Conservation (phyloP, 768 basidiomycete species). For the Kwoniella heveanensis region DNA sequence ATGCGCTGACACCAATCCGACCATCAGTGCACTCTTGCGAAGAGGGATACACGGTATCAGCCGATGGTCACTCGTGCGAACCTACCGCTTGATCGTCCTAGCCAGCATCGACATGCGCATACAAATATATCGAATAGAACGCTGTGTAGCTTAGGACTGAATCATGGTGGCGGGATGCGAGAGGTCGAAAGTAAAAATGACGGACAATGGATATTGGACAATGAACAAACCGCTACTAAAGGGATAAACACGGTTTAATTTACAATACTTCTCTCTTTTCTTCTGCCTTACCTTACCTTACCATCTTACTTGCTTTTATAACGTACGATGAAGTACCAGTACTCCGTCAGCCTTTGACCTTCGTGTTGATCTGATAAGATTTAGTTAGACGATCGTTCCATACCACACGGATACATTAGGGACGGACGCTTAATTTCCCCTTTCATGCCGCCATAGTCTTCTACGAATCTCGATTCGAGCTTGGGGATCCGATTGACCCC, state of each 20-base stretch:
- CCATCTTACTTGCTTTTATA: background rate
- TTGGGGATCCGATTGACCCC: too few species aligned
- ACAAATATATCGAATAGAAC: background rate
- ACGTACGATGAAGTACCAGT: background rate
- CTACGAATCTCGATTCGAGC: too few species aligned
- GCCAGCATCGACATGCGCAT: background rate
- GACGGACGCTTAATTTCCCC: too few species aligned
- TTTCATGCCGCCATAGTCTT: too few species aligned
- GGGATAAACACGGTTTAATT: background rate
- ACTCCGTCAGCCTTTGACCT: too few species aligned
- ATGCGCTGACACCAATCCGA: too few species aligned
- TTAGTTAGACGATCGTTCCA: background rate
- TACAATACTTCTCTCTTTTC: background rate
- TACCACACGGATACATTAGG: background rate
- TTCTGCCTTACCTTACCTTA: background rate
- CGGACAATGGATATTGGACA: background rate
- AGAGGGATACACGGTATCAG: constrained; percentile 15
- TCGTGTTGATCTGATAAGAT: too few species aligned
- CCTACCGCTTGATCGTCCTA: background rate
- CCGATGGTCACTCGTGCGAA: constrained; percentile 6
- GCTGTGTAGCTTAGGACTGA: background rate
- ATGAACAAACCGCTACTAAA: background rate
- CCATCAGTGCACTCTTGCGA: constrained; percentile 26
- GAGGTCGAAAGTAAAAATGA: background rate
- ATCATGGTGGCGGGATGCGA: background rate